Evolutionary conservation across 2,329 filamentous ascomycete species (phyloP).

Genomic region (Penicillium sp.): DNA sequence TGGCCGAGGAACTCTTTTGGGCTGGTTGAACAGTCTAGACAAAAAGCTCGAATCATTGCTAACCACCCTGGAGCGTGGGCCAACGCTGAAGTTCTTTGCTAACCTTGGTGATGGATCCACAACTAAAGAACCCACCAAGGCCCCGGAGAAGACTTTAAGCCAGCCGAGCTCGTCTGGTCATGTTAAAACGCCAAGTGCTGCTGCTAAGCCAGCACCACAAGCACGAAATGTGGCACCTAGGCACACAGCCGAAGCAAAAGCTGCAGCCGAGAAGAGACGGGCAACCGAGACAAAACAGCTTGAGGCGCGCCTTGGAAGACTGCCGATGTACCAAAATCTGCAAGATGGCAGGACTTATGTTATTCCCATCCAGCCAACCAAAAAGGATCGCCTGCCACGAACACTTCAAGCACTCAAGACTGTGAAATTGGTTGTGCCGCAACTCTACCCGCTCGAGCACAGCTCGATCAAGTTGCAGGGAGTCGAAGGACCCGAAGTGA

Average conservation of each 20-base stretch:
- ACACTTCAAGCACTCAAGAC: constrained; percentile 62
- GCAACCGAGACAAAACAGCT: constrained; percentile 69
- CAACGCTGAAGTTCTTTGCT: constrained; percentile 68
- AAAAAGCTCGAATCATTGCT: constrained; percentile 69
- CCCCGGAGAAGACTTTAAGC: constrained; percentile 1
- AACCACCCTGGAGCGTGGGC: constrained; percentile 66
- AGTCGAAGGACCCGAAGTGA: constrained; percentile 60
- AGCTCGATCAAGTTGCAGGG: constrained; percentile 67
- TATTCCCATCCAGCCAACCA: constrained; percentile 67
- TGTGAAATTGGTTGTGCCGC: constrained; percentile 67
- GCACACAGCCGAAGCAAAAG: constrained; percentile 61
- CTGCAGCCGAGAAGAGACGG: constrained; percentile 62
- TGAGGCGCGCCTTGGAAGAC: constrained; percentile 69
- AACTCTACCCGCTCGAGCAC: constrained; percentile 69
- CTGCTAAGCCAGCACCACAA: background rate
- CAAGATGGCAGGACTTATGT: constrained; percentile 69
- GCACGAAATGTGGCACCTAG: constrained; percentile 44
- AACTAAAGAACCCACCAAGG: constrained; percentile 30
- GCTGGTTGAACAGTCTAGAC: constrained; percentile 68
- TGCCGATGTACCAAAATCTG: constrained; percentile 66
- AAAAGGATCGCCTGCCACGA: constrained; percentile 59
- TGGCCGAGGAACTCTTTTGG: constrained; percentile 57
- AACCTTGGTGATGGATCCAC: constrained; percentile 49
- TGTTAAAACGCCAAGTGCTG: background rate
- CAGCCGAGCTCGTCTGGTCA: constrained; percentile 2